phyloP scores from a whole-genome alignment of 129 eudicot species.

The Chrysanthemum makinoi region DNA sequence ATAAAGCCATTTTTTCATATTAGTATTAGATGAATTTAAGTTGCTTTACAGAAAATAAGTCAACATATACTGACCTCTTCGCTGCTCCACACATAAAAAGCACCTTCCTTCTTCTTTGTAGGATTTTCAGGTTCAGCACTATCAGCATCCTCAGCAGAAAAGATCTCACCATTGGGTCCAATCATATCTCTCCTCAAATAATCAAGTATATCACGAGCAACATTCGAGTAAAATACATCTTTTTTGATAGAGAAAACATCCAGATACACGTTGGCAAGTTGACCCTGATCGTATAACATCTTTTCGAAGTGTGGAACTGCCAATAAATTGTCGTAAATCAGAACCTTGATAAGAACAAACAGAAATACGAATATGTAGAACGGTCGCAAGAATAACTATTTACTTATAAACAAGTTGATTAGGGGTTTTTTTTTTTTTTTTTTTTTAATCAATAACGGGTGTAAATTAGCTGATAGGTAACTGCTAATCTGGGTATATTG shows the following conservation, averaged over 20 bases:
- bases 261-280: constrained; percentile 67
- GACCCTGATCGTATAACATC: constrained; percentile 96
- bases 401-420: not conserved
- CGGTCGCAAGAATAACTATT: not conserved
- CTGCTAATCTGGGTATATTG: too few species aligned
- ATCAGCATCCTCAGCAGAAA: constrained; percentile 96
- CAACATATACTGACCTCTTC: constrained; percentile 47
- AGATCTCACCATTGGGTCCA: constrained; percentile 78
- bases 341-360: constrained; percentile 4
- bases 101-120: constrained; percentile 79
- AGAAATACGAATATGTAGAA: not conserved
- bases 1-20: not conserved
- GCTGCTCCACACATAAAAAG: constrained; percentile 81
- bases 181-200: constrained; percentile 89
- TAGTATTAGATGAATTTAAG: not conserved
- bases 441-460: not conserved
- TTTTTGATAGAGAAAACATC: constrained; percentile 76
- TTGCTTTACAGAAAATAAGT: constrained; percentile 6
- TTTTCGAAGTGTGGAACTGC: constrained; percentile 99
- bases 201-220: constrained; percentile 83
- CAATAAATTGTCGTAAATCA: constrained; percentile 14
- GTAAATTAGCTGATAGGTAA: not conserved
- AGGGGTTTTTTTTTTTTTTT: not conserved
- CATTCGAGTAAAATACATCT: constrained; percentile 54
- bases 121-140: constrained; percentile 76